A percentile compares a stretch with the other conserved stretches of the same genome.
Conservation (phyloP, 2,329 filamentous ascomycete genomes). For the Amesomyces nigricolor region DNA sequence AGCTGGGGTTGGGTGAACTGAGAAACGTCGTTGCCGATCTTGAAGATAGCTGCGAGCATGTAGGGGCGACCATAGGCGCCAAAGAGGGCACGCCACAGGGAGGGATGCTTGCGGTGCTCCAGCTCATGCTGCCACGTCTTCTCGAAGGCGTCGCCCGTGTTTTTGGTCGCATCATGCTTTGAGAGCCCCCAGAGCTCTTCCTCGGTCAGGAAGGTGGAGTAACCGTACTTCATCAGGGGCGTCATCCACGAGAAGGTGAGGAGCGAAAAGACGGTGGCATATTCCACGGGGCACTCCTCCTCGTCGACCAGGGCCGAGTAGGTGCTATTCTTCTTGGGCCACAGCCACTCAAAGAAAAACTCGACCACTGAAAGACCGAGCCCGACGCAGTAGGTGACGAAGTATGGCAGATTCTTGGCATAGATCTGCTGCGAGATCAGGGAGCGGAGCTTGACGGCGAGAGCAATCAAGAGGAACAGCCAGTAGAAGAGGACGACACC, state of each 20-base stretch:
- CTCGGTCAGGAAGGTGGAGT: conserved; percentile 85
- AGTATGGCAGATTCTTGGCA: conserved; percentile 62
- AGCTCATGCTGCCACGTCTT: conserved; percentile 73
- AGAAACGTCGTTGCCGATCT: conserved; percentile 77
- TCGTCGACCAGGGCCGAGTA: conserved; percentile 55
- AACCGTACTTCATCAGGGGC: conserved; percentile 91
- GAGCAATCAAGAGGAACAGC: conserved; percentile 75
- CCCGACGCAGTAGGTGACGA: conserved; percentile 67
- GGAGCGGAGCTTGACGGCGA: conserved; percentile 78
- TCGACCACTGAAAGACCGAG: conserved; percentile 64
- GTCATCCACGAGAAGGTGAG: conserved; percentile 99
- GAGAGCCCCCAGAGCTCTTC: conserved; percentile 93
- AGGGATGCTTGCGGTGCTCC: conserved; percentile 62
- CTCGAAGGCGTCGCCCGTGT: conserved; percentile 65
- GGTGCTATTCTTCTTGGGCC: conserved; percentile 67
- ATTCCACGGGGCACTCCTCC: conserved; percentile 70
- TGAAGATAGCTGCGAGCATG: conserved; percentile 74
- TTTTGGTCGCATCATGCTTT: conserved; percentile 69
- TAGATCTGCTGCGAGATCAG: conserved; percentile 74
- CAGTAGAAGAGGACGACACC: conserved; percentile 89
- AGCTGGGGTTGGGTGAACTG: conserved; percentile 90
- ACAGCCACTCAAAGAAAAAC: conserved; percentile 77
- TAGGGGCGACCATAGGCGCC: conserved; percentile 83
- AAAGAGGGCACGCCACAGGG: conserved; percentile 80
- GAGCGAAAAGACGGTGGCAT: conserved; percentile 87